Evolutionary conservation across 176 grass and related monocot genomes (phyloP).

Genomic region (Carex kokanica): DNA sequence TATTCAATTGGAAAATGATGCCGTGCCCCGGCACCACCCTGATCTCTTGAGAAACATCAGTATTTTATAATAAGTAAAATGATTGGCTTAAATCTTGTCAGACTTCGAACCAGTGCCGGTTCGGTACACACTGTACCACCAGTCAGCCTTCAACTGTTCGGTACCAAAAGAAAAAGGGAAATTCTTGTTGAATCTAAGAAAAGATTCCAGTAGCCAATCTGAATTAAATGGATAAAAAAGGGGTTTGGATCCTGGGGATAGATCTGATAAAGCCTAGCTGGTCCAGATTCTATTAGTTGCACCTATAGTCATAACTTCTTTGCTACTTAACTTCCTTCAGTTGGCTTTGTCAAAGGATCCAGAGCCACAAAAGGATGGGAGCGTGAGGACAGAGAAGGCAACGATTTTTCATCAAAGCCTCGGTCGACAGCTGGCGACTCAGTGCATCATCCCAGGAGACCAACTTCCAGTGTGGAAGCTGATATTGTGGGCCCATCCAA

Average conservation of each 20-base stretch:
- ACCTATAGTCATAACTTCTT: background rate
- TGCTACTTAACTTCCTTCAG: constrained; percentile 23
- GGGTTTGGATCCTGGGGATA: background rate
- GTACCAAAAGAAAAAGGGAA: background rate
- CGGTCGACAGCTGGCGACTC: constrained; percentile 51
- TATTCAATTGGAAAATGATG: constrained; percentile 15
- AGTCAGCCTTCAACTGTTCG: constrained; percentile 6
- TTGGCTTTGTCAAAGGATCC: constrained; percentile 54
- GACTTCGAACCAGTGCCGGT: background rate
- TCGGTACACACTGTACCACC: constrained; percentile 1
- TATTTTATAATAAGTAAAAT: background rate
- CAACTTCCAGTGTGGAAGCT: constrained; percentile 85
- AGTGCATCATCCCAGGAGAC: constrained; percentile 57
- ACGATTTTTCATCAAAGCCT: constrained; percentile 59
- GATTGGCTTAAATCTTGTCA: constrained; percentile 2
- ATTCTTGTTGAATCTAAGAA: background rate
- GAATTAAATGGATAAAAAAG: background rate
- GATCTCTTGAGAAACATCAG: background rate
- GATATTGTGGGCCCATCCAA: constrained; percentile 90
- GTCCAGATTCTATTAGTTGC: background rate
- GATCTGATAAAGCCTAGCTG: too few species aligned
- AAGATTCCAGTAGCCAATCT: background rate
- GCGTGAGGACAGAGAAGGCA: constrained; percentile 47
- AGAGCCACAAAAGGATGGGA: constrained; percentile 65
- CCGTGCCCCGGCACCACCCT: background rate